Base-by-base conservation (phyloP, 179 eudicot species). In the Actinidia chinensis region DNA sequence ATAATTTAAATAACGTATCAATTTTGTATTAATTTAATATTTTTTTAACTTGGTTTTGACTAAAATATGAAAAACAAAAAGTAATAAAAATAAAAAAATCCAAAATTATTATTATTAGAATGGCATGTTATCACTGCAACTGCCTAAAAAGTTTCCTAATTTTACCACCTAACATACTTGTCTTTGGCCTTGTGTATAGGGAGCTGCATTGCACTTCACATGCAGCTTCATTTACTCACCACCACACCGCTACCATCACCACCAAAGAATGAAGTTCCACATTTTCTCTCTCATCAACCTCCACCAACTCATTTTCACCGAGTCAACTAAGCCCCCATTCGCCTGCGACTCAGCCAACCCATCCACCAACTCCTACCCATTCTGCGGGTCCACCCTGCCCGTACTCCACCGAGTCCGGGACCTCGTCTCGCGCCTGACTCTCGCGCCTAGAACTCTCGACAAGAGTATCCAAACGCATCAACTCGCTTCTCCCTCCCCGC, bases 401-500 rank as follows among this genome's bases (percentile, higher is more conserved):
- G 56, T 87, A 43, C 36, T 59, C 20, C 43, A 79, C n/a, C 72
- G 98, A 68, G 95, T 82, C 0, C 55, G 22, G 51, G 95, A 91
- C 81, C 85, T 93, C 1, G 91, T 95, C 0, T 79, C 86, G 0
- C 78, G 90, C 0, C 87, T 95, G 12, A 93, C 87, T 0, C 52
- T 95, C 4, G 97, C n/a, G n/a, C n/a, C n/a, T n/a, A n/a, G n/a
- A n/a, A n/a, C n/a, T n/a, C 52, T 95, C 4, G 97, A 93, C 10
- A 97, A 95, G 85, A 95, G 82, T 83, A 3, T 67, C 83, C 1
- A 97, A 95, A 80, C 83, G 93, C 1, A 92, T 89, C 43, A 87
- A 91, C 82, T 20, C 79, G n/a, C n/a, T n/a, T n/a, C n/a, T n/a
- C n/a, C n/a, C n/a, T 95, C 47, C 90, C 98, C 23, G 89, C 90